Evolutionary conservation across 108 stramenopile genomes (phyloP).

Genomic region (Bacterosira constricta): DNA sequence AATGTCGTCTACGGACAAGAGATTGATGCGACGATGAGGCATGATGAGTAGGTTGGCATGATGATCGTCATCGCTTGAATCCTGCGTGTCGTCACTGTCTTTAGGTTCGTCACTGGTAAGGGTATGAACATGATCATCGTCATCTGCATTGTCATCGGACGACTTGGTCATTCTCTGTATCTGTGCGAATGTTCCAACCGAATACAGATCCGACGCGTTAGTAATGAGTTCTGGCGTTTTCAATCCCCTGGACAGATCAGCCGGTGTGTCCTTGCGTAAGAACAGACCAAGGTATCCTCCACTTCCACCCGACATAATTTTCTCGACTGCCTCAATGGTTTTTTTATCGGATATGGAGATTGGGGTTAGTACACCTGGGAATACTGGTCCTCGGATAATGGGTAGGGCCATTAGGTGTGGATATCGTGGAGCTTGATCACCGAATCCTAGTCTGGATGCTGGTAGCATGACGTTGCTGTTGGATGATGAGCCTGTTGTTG

Average conservation of each 20-base stretch:
- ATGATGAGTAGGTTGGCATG: slow-evolving; percentile 60
- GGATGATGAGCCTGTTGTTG: neutral
- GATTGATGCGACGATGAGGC: slow-evolving; percentile 89
- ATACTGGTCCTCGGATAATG: slow-evolving; percentile 72
- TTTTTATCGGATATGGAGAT: slow-evolving; percentile 73
- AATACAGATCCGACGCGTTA: slow-evolving; percentile 69
- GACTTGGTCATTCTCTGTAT: slow-evolving; percentile 66
- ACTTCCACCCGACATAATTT: slow-evolving; percentile 49
- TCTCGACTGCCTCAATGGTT: slow-evolving; percentile 80
- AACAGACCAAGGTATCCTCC: slow-evolving; percentile 79
- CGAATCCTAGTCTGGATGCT: slow-evolving; percentile 56
- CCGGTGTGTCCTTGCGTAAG: slow-evolving; percentile 67
- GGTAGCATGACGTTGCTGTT: slow-evolving; percentile 33
- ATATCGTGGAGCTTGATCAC: slow-evolving; percentile 84
- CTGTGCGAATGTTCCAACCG: slow-evolving; percentile 87
- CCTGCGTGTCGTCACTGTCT: slow-evolving; percentile 7
- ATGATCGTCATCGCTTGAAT: neutral
- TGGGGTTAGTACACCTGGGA: slow-evolving; percentile 77
- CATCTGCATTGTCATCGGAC: slow-evolving; percentile 1
- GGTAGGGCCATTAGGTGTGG: slow-evolving; percentile 84
- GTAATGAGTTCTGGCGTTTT: slow-evolving; percentile 81
- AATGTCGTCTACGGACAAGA: slow-evolving; percentile 71
- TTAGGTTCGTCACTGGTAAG: slow-evolving; percentile 8
- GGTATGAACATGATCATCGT: slow-evolving; percentile 2
- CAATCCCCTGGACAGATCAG: slow-evolving; percentile 72